Conservation (phyloP, 2,329 filamentous ascomycete species). For the Ophiostoma pallidulum region DNA sequence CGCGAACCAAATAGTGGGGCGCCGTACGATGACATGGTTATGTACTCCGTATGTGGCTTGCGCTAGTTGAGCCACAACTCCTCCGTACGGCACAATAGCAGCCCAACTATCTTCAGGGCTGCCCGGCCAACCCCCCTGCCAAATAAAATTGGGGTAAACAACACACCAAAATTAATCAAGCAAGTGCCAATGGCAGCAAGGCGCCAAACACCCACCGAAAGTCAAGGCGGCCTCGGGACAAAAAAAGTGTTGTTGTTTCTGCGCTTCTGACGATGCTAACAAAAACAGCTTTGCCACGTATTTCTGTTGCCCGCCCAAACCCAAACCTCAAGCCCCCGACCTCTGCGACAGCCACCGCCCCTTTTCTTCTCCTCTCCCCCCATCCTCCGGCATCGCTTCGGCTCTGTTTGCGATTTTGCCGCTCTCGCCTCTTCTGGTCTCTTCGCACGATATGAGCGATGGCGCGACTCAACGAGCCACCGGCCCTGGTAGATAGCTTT, state of each 20-base stretch:
- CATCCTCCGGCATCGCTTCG: not conserved
- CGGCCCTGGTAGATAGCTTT: constrained; percentile 56
- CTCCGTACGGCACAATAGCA: constrained; percentile 14
- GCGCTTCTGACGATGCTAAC: not conserved
- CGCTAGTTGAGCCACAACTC: too few species aligned
- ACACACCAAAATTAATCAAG: constrained; percentile 8
- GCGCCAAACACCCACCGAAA: constrained; percentile 6
- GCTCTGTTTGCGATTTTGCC: not conserved
- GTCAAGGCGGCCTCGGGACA: not conserved
- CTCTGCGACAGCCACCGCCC: not conserved
- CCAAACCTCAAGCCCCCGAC: not conserved
- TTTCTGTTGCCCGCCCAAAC: not conserved
- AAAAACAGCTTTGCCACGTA: not conserved
- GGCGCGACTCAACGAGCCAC: constrained; percentile 73
- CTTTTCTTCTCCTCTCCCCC: too few species aligned
- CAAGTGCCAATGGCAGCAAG: constrained; percentile 4
- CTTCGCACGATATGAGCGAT: constrained; percentile 40
- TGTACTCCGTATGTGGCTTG: too few species aligned
- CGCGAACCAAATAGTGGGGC: not conserved
- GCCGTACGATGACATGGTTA: not conserved
- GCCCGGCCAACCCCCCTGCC: constrained; percentile 16
- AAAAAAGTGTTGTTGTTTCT: constrained; percentile 7
- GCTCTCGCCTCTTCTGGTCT: not conserved
- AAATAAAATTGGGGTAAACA: constrained; percentile 16
- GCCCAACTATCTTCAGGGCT: constrained; percentile 8